Evolutionary conservation across 2,329 filamentous ascomycete genomes (phyloP), one percentile per base, ranked within the genome.

Genomic region (Dothidotthia symphoricarpi): DNA sequence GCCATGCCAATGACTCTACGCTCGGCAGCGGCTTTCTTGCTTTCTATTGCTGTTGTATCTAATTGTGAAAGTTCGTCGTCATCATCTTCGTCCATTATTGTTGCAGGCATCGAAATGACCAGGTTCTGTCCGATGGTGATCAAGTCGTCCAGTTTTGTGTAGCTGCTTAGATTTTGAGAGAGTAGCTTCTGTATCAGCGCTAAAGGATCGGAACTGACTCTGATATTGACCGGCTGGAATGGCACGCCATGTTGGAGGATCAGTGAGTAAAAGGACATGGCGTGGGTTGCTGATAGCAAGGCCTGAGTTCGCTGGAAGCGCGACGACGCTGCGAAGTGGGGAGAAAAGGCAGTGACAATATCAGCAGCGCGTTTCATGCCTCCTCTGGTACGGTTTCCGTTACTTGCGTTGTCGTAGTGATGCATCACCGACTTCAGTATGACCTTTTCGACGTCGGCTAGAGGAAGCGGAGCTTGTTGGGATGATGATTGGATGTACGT

Each of bases 351-450:
- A 26, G 78, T 73, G 27, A 88, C 71, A 5, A 63, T 64, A 39
- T 66, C 62, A 49, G 84, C 76, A 30, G 85, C 88, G 63, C 82
- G 87, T 66, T 87, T 88, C 55, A 93, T 75, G 0, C 84, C 84
- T 12, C 87, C 87, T 49, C 86, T 76, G 2, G 78, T 86, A 38
- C 80, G 80, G 53, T 91, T 89, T 1, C 85, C 85, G 55, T 93
- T 93, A 15, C 84, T 86, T 3, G 87, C 86, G 57, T 87, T 87
- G 56, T 93, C 87, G 57, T 89, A 93, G 3, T 83, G 78, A 36
- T 78, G 74, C 69, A 89, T 76, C 1, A 83, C 83, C 31, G 81
- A 74, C 1, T 73, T 72, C 28, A 86, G 69, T 7, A 88, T 71
- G 1, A 80, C 78, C 4, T 80, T 74, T 55, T 81, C 77, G 1